Evolutionary conservation across 257 asterid species (phyloP).

Genomic region (Solanum dulcamara): DNA sequence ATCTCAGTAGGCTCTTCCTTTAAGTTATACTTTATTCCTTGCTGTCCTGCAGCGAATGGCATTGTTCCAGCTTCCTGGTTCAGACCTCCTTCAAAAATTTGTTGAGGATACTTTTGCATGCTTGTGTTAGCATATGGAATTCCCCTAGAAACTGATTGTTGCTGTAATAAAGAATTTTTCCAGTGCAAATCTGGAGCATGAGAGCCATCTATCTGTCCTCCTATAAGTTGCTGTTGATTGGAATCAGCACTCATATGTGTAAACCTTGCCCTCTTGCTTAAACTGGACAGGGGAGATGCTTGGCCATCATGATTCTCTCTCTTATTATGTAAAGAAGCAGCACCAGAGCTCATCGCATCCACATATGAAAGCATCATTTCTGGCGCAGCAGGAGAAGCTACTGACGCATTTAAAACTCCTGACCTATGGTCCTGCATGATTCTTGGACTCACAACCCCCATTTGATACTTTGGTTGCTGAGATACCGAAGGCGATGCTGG

Average conservation of each 20-base stretch:
- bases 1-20: conserved; percentile 87
- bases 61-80: conserved; percentile 55
- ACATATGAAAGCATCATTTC: conserved; percentile 45
- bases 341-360: conserved; percentile 26
- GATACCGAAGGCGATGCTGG: conserved; percentile 40
- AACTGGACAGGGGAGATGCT: conserved; percentile 36
- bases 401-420: conserved; percentile 45
- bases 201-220: conserved; percentile 50
- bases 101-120: conserved; percentile 63
- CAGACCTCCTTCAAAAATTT: conserved; percentile 54
- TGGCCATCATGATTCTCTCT: conserved; percentile 71
- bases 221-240: conserved; percentile 44
- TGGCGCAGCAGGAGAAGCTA: conserved; percentile 60
- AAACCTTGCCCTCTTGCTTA: conserved; percentile 61
- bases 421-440: conserved; percentile 62
- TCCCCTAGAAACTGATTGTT: conserved; percentile 48
- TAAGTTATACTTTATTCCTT: conserved; percentile 64
- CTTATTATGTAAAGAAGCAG: conserved; percentile 54
- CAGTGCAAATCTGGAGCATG: conserved; percentile 67
- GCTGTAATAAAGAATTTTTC: conserved; percentile 69
- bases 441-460: conserved; percentile 57
- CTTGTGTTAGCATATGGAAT: conserved; percentile 44
- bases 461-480: conserved; percentile 45
- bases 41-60: conserved; percentile 60
- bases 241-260: conserved; percentile 35